These are phyloP conservation scores for Geotrichum aggregatum DNA, from an alignment of 1,139 yeast species.

Conservation along the genomic window DNA sequence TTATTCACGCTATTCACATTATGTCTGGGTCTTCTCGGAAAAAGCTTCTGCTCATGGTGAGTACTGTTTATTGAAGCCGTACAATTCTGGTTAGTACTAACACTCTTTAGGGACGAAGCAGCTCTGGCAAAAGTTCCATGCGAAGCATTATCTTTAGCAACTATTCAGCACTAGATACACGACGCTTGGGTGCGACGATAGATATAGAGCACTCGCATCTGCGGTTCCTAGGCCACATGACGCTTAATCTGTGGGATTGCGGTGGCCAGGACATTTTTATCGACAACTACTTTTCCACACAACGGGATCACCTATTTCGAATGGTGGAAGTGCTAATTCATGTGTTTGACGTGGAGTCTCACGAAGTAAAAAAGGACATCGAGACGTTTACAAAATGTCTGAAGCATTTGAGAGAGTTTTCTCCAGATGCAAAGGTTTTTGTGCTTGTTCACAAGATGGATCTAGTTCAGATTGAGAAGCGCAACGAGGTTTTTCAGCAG, in stretches of 20 bases:
- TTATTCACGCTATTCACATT: too few species aligned
- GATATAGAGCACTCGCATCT: conserved; percentile 96
- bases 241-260: conserved; percentile 94
- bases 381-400: conserved; percentile 85
- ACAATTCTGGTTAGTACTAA: not conserved
- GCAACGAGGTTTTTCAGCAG: conserved; percentile 75
- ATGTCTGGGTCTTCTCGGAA: conserved; percentile 35
- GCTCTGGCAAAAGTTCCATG: conserved; percentile 97
- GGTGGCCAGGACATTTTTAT: conserved; percentile 93
- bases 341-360: conserved; percentile 93
- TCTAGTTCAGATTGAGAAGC: conserved; percentile 78
- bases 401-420: conserved; percentile 73
- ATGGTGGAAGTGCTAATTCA: conserved; percentile 97
- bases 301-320: conserved; percentile 85
- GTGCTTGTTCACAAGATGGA: conserved; percentile 95
- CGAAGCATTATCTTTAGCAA: conserved; percentile 91
- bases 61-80: conserved; percentile 23
- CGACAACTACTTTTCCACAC: conserved; percentile 86
- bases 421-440: conserved; percentile 89
- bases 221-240: conserved; percentile 89
- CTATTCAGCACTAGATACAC: conserved; percentile 93
- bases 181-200: conserved; percentile 93
- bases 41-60: conserved; percentile 51
- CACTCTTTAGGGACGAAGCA: conserved; percentile 73
- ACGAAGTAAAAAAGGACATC: conserved; percentile 86